phyloP scores from a whole-genome alignment of 2,329 filamentous ascomycete genomes.

The Monascus ruber region DNA sequence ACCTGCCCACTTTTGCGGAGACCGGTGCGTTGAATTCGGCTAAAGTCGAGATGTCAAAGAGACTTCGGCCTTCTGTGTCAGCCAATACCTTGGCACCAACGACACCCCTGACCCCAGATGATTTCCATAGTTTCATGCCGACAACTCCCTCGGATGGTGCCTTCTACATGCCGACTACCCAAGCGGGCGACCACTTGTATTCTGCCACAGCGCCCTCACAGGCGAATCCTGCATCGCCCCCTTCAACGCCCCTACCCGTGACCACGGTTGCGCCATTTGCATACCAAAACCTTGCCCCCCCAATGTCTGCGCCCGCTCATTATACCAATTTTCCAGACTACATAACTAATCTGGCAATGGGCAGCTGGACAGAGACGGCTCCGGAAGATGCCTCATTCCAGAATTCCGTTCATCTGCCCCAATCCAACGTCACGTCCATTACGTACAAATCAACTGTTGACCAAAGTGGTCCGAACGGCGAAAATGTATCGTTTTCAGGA shows the following conservation, averaged over 20 bases:
- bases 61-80: slow-evolving; percentile 24
- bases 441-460: slow-evolving; percentile 26
- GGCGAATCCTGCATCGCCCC: slow-evolving; percentile 33
- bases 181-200: slow-evolving; percentile 9
- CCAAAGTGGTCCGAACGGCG: slow-evolving; percentile 15
- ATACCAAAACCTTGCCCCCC: slow-evolving; percentile 26
- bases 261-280: slow-evolving; percentile 28
- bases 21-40: slow-evolving; percentile 23
- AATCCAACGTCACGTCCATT: slow-evolving; percentile 26
- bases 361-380: slow-evolving; percentile 31
- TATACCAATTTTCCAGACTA: slow-evolving; percentile 33
- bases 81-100: slow-evolving; percentile 28
- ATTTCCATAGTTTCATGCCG: slow-evolving; percentile 30
- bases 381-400: slow-evolving; percentile 8
- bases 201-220: slow-evolving; percentile 25
- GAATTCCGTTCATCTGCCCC: neutral
- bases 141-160: slow-evolving; percentile 26
- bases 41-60: slow-evolving; percentile 22
- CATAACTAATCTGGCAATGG: slow-evolving; percentile 26
- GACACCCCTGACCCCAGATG: slow-evolving; percentile 33
- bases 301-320: slow-evolving; percentile 34
- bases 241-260: slow-evolving; percentile 29
- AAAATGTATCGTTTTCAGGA: slow-evolving; percentile 17
- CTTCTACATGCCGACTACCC: slow-evolving; percentile 14
- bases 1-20: slow-evolving; percentile 35